A percentile compares a stretch with the other conserved stretches of the same genome.
phyloP scores from a whole-genome alignment of 306 rosid genomes.

The Citrullus colocynthis region DNA sequence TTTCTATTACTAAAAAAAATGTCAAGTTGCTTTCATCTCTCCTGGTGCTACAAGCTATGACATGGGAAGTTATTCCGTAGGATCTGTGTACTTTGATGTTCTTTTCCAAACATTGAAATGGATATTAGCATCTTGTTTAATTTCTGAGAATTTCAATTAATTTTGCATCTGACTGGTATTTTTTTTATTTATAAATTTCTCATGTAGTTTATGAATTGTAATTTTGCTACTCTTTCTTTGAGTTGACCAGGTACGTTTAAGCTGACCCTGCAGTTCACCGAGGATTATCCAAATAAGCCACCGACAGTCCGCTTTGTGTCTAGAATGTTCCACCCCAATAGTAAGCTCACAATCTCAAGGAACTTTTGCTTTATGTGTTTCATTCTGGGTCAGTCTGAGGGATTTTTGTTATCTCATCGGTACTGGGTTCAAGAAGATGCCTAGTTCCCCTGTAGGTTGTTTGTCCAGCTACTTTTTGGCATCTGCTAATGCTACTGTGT shows the following conservation, averaged over 20 bases:
- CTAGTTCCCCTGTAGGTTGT: neutral
- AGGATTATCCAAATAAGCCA: conserved; percentile 97
- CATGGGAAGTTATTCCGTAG: neutral
- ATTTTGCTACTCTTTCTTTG: conserved; percentile 4
- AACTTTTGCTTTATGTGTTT: neutral
- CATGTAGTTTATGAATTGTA: neutral
- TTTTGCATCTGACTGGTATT: neutral
- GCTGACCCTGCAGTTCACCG: conserved; percentile 77
- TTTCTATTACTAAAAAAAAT: neutral
- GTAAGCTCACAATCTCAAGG: conserved; percentile 32
- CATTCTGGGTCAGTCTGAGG: neutral
- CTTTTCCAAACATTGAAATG: neutral
- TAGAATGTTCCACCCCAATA: conserved; percentile 97
- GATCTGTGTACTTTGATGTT: neutral
- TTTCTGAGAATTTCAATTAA: neutral
- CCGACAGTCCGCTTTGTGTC: conserved; percentile 95
- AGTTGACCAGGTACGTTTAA: conserved; percentile 77
- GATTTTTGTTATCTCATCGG: neutral
- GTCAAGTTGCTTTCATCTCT: neutral
- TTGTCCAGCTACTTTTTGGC: neutral
- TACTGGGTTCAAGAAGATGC: neutral
- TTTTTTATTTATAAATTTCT: neutral
- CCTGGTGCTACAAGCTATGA: neutral
- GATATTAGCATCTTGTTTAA: neutral
- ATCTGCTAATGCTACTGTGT: neutral